These are phyloP conservation scores for Penicillium italicum DNA, from an alignment of 2,329 filamentous ascomycete species.

Conservation along the genomic window DNA sequence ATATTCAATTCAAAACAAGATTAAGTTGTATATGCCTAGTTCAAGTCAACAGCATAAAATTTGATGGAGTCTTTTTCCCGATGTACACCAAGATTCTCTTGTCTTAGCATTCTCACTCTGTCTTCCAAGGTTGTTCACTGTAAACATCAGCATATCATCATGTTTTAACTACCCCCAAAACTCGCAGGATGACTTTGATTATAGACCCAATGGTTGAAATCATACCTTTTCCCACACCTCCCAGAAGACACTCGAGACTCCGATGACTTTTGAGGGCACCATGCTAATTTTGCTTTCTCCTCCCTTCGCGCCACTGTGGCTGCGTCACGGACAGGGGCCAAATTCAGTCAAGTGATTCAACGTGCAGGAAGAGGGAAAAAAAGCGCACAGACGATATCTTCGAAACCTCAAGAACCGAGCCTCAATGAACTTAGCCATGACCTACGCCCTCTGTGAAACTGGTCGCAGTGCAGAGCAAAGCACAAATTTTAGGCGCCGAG, in stretches of 20 bases:
- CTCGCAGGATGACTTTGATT: neutral
- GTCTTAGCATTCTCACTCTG: neutral
- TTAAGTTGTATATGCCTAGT: neutral
- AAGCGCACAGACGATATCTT: conserved; percentile 15
- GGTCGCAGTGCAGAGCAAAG: conserved; percentile 9
- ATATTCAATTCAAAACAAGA: no score
- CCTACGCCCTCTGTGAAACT: conserved; percentile 1
- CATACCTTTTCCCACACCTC: neutral
- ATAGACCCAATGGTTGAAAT: neutral
- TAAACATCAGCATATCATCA: neutral
- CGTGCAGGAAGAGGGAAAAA: neutral
- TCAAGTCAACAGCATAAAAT: neutral
- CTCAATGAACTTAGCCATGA: neutral
- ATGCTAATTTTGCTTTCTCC: neutral
- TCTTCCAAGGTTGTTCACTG: neutral
- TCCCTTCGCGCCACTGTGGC: conserved; percentile 13
- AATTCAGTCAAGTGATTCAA: conserved; percentile 14
- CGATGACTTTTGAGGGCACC: neutral
- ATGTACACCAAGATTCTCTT: conserved; percentile 6
- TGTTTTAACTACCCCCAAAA: neutral
- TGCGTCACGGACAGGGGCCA: conserved; percentile 14
- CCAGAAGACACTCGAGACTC: neutral
- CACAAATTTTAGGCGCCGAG: conserved; percentile 20
- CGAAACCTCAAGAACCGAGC: neutral
- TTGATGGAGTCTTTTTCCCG: conserved; percentile 16